A percentile compares a stretch with the other conserved stretches of the same genome.
Conservation (phyloP, 2,329 filamentous ascomycete species). For the Cordyceps cicadae region DNA sequence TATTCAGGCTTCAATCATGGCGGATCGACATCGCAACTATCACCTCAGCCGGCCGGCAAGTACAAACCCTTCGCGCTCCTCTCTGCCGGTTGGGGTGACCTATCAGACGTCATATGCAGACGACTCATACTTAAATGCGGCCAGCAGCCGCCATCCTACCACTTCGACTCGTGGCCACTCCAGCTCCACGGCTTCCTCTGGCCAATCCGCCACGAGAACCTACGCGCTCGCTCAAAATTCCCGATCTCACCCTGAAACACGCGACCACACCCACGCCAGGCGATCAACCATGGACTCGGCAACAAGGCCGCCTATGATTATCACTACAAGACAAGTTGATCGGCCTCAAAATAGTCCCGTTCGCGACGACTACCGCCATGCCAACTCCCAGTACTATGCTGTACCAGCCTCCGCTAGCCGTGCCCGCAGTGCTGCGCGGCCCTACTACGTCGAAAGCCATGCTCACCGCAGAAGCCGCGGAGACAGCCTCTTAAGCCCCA, state of each 20-base stretch:
- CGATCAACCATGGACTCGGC: conserved; percentile 45
- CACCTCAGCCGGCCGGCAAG: conserved; percentile 36
- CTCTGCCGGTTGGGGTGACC: conserved; percentile 43
- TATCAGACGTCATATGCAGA: conserved; percentile 43
- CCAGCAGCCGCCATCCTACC: conserved; percentile 26
- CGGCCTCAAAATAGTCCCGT: conserved; percentile 36
- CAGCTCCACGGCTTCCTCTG: conserved; percentile 26
- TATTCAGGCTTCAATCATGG: conserved; percentile 26
- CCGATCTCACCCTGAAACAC: conserved; percentile 35
- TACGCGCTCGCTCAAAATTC: conserved; percentile 50
- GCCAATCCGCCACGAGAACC: conserved; percentile 38
- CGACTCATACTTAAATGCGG: conserved; percentile 47
- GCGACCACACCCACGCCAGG: conserved; percentile 40
- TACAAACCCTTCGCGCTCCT: conserved; percentile 43
- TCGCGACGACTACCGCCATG: conserved; percentile 43
- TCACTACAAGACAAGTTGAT: conserved; percentile 44
- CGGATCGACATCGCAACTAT: conserved; percentile 38
- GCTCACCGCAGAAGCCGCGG: conserved; percentile 41
- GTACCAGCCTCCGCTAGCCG: conserved; percentile 28
- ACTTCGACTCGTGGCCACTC: conserved; percentile 27
- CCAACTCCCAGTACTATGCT: conserved; percentile 27
- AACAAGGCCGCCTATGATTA: conserved; percentile 45
- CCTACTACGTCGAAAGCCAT: conserved; percentile 45
- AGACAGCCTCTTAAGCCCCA: conserved; percentile 32
- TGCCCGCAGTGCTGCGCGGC: conserved; percentile 38